Evolutionary conservation across 176 grass and related monocot species (phyloP), one percentile per base, ranked within the genome.

Genomic region (Eleusine coracana): DNA sequence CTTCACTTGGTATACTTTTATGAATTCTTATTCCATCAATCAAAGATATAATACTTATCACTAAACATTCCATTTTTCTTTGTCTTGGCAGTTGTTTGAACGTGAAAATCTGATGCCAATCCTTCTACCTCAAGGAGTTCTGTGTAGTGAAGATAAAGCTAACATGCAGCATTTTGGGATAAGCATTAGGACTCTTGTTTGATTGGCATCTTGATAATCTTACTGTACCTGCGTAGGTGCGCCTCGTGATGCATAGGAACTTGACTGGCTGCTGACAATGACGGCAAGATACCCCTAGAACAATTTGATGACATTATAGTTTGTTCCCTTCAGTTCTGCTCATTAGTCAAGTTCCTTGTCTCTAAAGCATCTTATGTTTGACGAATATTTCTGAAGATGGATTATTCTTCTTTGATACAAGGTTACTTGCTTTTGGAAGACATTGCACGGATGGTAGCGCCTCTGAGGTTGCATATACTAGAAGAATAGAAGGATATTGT

Each of bases 281-380:
- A 67, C 17, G 1, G 0, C 45, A 21, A 40, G 60, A 46, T 77
- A 10, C n/a, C 7, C 2, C n/a, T 23, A 21, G 75, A 82, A 66
- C 67, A 71, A 56, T 23, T 41, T 68, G 59, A 78, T 73, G 27
- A 41, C 48, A 51, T 37, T 25, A 25, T 25, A 25, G 25, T 25
- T 25, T 25, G 25, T 25, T 7, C 20, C 56, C n/a, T 60, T 73
- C 73, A 6, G 42, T 4, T 77, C 27, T 29, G 29, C 44, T 11
- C 6, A 7, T 65, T 72, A 66, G 38, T 82, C 48, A 78, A 86
- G 16, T 72, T 74, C 5, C 48, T 51, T 86, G n/a, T 60, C 7
- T 18, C 27, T 49, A 0, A 82, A 73, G 68, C 68, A 62, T 68
- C 58, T 52, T 49, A 40, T 82, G 28, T 23, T 66, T 78, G 73